These are phyloP conservation scores for Penicillium olsonii DNA, from an alignment of 2,329 filamentous ascomycete species.

Conservation along the genomic window DNA sequence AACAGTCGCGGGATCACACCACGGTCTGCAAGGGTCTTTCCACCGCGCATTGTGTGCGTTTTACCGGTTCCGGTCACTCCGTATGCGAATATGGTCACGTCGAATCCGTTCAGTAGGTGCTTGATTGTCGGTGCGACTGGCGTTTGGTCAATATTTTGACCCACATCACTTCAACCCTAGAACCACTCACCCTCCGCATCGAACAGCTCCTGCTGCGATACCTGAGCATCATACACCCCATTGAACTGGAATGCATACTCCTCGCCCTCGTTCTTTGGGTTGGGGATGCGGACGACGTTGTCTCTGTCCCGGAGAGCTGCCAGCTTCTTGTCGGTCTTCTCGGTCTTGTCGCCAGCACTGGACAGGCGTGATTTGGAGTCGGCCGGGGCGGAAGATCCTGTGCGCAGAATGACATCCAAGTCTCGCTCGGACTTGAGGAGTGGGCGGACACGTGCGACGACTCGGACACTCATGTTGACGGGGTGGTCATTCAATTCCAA, in stretches of 20 bases:
- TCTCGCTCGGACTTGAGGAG: slow-evolving; percentile 82
- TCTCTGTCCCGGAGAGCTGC: slow-evolving; percentile 54
- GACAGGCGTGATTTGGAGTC: slow-evolving; percentile 23
- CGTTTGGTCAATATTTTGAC: slow-evolving; percentile 17
- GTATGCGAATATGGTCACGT: slow-evolving; percentile 89
- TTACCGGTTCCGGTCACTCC: slow-evolving; percentile 92
- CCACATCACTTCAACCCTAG: neutral
- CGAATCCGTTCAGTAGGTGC: slow-evolving; percentile 80
- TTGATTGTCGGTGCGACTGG: slow-evolving; percentile 86
- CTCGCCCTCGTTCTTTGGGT: slow-evolving; percentile 87
- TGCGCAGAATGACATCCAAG: slow-evolving; percentile 82
- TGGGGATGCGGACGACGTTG: slow-evolving; percentile 81
- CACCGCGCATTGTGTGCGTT: slow-evolving; percentile 94
- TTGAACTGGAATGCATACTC: slow-evolving; percentile 95
- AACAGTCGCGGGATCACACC: slow-evolving; percentile 85
- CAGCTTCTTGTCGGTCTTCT: slow-evolving; percentile 20
- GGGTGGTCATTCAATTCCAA: slow-evolving; percentile 7
- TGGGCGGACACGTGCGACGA: slow-evolving; percentile 87
- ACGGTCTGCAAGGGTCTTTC: slow-evolving; percentile 79
- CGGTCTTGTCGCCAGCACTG: slow-evolving; percentile 25
- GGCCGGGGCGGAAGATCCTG: slow-evolving; percentile 48
- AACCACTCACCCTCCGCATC: slow-evolving; percentile 73
- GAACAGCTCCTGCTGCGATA: slow-evolving; percentile 84
- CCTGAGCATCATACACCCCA: slow-evolving; percentile 79
- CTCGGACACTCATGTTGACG: slow-evolving; percentile 62